Conservation (phyloP, 164 flowering plant species). For the Liriodendron chinense region DNA sequence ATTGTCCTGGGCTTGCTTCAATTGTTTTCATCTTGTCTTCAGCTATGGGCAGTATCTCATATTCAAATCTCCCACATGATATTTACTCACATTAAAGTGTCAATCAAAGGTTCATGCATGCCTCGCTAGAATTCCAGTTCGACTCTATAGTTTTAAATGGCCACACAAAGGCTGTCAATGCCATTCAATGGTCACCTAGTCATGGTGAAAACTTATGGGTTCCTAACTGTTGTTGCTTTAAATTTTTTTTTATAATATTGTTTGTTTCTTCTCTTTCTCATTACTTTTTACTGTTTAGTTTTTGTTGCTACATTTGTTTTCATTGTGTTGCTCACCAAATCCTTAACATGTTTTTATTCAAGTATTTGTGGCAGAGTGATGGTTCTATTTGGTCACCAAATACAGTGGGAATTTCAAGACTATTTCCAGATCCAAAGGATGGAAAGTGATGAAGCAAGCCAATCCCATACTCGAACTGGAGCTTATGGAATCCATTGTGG, state of each 20-base stretch:
- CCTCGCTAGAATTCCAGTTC: constrained; percentile 29
- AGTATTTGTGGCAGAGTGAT: too few species aligned
- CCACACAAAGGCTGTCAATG: constrained; percentile 72
- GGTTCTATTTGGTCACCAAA: too few species aligned
- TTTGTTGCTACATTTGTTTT: neutral
- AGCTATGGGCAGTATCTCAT: constrained; percentile 64
- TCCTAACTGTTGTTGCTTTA: neutral
- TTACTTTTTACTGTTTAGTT: neutral
- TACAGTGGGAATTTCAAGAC: too few species aligned
- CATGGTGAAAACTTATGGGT: constrained; percentile 43
- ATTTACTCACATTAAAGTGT: constrained; percentile 43
- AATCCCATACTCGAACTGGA: too few species aligned
- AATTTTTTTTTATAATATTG: too few species aligned
- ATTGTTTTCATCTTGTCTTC: constrained; percentile 17
- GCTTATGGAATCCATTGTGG: too few species aligned
- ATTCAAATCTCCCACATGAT: constrained; percentile 44
- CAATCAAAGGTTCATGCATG: constrained; percentile 26
- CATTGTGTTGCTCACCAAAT: neutral
- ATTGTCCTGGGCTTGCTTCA: constrained; percentile 7
- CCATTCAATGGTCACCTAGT: constrained; percentile 74
- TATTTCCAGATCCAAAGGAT: too few species aligned
- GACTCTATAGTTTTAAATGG: constrained; percentile 36
- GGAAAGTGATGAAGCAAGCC: too few species aligned
- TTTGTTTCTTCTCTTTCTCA: neutral
- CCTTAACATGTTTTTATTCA: too few species aligned